A percentile compares a stretch with the other conserved stretches of the same genome.
These are phyloP conservation scores for Suillus subaureus DNA, from an alignment of 768 basidiomycete species.

Conservation along the genomic window DNA sequence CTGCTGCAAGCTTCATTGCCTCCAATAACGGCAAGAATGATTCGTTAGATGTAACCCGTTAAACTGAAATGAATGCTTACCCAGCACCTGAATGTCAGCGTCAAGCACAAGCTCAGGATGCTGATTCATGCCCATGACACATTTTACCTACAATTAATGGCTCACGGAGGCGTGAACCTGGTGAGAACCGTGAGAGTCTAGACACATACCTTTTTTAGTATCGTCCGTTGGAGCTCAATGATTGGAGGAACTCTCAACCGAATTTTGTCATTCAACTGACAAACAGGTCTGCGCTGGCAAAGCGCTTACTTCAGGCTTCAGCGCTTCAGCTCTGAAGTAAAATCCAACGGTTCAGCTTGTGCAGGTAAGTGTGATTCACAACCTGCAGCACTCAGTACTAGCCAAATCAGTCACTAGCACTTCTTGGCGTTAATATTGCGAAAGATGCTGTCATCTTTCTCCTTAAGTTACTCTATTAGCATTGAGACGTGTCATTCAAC, in stretches of 20 bases:
- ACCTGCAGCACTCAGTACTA: not conserved
- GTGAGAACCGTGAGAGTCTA: not conserved
- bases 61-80: not conserved
- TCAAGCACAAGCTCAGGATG: not conserved
- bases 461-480: not conserved
- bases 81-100: not conserved
- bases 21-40: not conserved
- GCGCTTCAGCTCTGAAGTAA: not conserved
- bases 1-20: not conserved
- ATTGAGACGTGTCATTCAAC: conserved; percentile 1
- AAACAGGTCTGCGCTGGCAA: not conserved
- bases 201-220: not conserved
- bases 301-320: not conserved
- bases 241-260: not conserved
- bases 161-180: not conserved
- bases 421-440: not conserved
- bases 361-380: not conserved
- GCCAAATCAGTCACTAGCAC: too few species aligned
- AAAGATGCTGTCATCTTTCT: not conserved
- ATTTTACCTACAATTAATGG: not conserved
- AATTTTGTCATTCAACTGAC: not conserved
- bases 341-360: not conserved
- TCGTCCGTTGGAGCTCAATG: not conserved
- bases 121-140: not conserved
- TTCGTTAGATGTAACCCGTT: not conserved